A percentile compares a stretch with the other conserved stretches of the same genome.
Evolutionary conservation across 495 filamentous ascomycete species (phyloP).

Genomic region (Podospora pseudopauciseta): DNA sequence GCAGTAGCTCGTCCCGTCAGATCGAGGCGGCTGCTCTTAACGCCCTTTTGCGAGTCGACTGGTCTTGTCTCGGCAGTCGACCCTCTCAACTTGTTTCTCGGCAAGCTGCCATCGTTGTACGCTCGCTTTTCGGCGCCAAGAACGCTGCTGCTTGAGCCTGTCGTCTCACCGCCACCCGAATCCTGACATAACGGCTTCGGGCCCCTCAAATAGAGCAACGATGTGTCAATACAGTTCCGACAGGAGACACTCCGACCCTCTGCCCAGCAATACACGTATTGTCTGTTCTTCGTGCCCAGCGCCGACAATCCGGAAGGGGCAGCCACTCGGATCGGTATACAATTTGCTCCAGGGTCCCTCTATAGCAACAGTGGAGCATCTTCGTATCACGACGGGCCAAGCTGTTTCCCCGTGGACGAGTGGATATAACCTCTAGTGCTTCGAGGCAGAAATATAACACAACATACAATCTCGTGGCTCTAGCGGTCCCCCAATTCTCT

Average conservation of each 20-base stretch:
- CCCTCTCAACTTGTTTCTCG: neutral
- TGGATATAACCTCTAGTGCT: neutral
- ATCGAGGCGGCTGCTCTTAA: neutral
- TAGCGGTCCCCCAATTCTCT: constrained; percentile 4
- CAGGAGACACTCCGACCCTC: neutral
- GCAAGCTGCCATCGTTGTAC: neutral
- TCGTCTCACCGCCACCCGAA: constrained; percentile 9
- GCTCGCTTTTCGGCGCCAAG: constrained; percentile 4
- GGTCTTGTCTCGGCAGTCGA: neutral
- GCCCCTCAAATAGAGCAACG: neutral
- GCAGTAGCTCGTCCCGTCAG: neutral
- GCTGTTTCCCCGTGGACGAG: neutral
- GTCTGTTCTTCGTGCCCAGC: neutral
- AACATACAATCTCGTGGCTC: neutral
- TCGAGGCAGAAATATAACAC: neutral
- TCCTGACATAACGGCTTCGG: neutral
- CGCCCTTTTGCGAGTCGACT: constrained; percentile 3
- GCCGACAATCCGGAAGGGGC: neutral
- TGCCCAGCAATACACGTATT: neutral
- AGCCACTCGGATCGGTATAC: neutral
- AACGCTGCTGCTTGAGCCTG: neutral
- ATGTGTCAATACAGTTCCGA: neutral
- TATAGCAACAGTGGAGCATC: constrained; percentile 18
- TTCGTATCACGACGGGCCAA: constrained; percentile 20
- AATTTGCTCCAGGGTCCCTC: neutral